Evolutionary conservation across 1,139 yeast species (phyloP).

Genomic region (Geotrichum siamense): DNA sequence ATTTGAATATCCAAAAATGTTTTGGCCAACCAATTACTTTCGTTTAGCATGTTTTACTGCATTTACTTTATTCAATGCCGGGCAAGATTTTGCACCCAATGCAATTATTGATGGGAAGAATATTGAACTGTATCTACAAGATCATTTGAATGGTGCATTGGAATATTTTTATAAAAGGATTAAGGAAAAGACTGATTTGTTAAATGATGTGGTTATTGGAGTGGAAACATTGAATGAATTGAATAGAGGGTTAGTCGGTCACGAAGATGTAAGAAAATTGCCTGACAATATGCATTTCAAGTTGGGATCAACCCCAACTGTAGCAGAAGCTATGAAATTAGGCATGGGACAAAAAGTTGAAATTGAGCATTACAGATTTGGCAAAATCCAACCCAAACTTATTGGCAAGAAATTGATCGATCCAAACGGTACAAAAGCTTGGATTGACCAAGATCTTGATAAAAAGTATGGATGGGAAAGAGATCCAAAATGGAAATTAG

Average conservation of each 20-base stretch:
- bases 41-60: slow-evolving; percentile 70
- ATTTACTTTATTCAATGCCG: slow-evolving; percentile 84
- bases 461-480: slow-evolving; percentile 60
- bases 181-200: slow-evolving; percentile 47
- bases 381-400: slow-evolving; percentile 68
- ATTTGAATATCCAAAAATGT: slow-evolving; percentile 65
- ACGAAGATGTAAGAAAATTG: slow-evolving; percentile 28
- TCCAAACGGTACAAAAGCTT: slow-evolving; percentile 59
- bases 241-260: slow-evolving; percentile 30
- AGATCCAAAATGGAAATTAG: slow-evolving; percentile 54
- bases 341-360: slow-evolving; percentile 68
- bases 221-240: slow-evolving; percentile 83
- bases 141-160: slow-evolving; percentile 50
- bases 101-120: slow-evolving; percentile 58
- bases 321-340: slow-evolving; percentile 37
- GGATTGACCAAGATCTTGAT: slow-evolving; percentile 45
- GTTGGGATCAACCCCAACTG: slow-evolving; percentile 33
- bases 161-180: slow-evolving; percentile 47
- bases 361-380: slow-evolving; percentile 59
- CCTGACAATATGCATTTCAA: slow-evolving; percentile 30
- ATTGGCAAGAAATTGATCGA: slow-evolving; percentile 50
- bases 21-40: slow-evolving; percentile 86
- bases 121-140: slow-evolving; percentile 68
- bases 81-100: slow-evolving; percentile 60
- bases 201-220: slow-evolving; percentile 51